A percentile compares a stretch with the other conserved stretches of the same genome.
Conservation (phyloP, 2,329 filamentous ascomycete species). For the Colletotrichum agaves region DNA sequence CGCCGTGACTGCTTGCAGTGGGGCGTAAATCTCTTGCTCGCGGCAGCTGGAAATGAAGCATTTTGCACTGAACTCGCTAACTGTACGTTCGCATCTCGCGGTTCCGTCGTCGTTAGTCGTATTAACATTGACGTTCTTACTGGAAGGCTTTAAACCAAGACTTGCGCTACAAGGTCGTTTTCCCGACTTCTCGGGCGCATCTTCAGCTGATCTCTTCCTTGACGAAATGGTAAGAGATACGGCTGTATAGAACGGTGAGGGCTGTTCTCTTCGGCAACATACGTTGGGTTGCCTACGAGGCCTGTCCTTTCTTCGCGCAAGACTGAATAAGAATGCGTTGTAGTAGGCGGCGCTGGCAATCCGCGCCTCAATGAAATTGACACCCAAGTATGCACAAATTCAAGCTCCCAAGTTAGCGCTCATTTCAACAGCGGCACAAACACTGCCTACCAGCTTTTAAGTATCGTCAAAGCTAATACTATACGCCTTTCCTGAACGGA, state of each 20-base stretch:
- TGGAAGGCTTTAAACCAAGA: neutral
- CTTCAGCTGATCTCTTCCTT: neutral
- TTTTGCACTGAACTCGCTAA: too few species aligned
- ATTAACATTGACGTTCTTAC: neutral
- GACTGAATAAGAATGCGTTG: neutral
- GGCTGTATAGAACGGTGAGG: neutral
- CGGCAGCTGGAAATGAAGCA: too few species aligned
- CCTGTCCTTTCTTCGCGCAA: too few species aligned
- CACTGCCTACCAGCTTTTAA: neutral
- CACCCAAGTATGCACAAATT: neutral
- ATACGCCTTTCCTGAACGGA: neutral
- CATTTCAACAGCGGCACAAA: neutral
- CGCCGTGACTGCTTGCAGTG: too few species aligned
- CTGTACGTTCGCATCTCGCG: neutral
- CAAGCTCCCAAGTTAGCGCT: neutral
- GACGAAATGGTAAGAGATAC: neutral
- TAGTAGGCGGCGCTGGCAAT: neutral
- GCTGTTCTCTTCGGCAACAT: too few species aligned
- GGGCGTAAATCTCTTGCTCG: too few species aligned
- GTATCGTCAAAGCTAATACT: neutral
- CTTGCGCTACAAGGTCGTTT: neutral
- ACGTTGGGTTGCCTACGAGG: too few species aligned
- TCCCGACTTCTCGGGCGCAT: neutral
- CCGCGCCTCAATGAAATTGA: neutral
- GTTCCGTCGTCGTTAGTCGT: neutral